Conservation (phyloP, 257 asterid genomes). For the Jaltomata sinuosa region DNA sequence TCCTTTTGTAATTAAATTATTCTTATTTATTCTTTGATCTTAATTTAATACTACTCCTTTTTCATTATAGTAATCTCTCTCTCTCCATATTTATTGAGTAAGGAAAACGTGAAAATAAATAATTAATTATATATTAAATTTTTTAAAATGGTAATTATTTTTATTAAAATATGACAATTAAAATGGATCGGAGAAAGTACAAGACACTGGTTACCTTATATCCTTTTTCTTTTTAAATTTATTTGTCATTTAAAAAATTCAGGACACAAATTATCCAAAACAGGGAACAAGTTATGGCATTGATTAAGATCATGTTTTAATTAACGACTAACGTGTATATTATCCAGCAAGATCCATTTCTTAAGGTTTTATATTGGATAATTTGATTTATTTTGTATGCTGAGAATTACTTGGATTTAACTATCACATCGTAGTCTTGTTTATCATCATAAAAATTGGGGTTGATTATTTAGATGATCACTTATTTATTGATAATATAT, state of each 20-base stretch:
- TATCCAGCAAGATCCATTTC: neutral
- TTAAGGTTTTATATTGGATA: neutral
- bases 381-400: neutral
- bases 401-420: neutral
- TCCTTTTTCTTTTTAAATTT: neutral
- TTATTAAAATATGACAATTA: neutral
- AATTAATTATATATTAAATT: neutral
- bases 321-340: neutral
- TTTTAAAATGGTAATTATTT: neutral
- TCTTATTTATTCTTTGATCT: too few relatives aligned
- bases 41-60: too few relatives aligned
- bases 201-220: neutral
- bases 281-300: neutral
- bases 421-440: neutral
- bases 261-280: neutral
- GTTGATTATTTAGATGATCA: neutral
- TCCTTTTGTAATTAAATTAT: too few relatives aligned
- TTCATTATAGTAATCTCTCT: too few relatives aligned
- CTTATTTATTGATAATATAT: too few relatives aligned
- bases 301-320: neutral
- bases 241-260: neutral
- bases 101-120: neutral
- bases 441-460: neutral
- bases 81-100: neutral
- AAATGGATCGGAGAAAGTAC: neutral